phyloP scores from a whole-genome alignment of 345 rosid genomes.

The Erodium maritimum region DNA sequence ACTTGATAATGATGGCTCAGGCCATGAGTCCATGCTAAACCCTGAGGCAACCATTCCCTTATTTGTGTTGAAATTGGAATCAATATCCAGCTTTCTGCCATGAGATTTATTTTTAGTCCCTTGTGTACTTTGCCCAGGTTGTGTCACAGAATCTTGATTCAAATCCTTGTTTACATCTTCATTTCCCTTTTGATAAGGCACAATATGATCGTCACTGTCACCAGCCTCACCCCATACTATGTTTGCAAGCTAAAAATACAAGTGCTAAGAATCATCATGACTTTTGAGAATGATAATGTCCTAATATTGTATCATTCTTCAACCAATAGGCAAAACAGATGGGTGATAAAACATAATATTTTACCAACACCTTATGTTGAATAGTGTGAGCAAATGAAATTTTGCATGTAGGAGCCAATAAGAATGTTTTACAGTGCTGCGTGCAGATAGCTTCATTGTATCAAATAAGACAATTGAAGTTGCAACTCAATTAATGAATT shows the following conservation, averaged over 20 bases:
- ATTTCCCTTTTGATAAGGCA: conserved; percentile 46
- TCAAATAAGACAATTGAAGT: too few relatives aligned
- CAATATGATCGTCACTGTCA: conserved; percentile 60
- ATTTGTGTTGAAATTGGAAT: conserved; percentile 24
- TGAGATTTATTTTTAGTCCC: conserved; percentile 27
- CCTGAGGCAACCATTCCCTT: conserved; percentile 37
- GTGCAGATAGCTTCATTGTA: too few relatives aligned
- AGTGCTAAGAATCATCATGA: conserved; percentile 7
- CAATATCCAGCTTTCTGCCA: conserved; percentile 31
- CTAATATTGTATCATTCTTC: neutral
- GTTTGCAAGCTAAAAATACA: conserved; percentile 54
- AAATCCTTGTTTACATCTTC: conserved; percentile 39
- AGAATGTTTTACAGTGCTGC: too few relatives aligned
- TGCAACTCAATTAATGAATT: too few relatives aligned
- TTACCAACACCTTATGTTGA: too few relatives aligned
- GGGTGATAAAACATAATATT: too few relatives aligned
- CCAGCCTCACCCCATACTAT: conserved; percentile 84
- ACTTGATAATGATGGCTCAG: conserved; percentile 32
- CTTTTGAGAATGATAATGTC: conserved; percentile 6
- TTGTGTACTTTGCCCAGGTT: conserved; percentile 27
- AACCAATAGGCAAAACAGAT: neutral
- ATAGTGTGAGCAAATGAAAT: too few relatives aligned
- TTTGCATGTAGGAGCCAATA: too few relatives aligned
- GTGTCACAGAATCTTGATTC: conserved; percentile 29
- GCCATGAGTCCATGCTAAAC: conserved; percentile 43